Conservation (phyloP, 768 basidiomycete species). For the Pleurotus citrinopileatus region DNA sequence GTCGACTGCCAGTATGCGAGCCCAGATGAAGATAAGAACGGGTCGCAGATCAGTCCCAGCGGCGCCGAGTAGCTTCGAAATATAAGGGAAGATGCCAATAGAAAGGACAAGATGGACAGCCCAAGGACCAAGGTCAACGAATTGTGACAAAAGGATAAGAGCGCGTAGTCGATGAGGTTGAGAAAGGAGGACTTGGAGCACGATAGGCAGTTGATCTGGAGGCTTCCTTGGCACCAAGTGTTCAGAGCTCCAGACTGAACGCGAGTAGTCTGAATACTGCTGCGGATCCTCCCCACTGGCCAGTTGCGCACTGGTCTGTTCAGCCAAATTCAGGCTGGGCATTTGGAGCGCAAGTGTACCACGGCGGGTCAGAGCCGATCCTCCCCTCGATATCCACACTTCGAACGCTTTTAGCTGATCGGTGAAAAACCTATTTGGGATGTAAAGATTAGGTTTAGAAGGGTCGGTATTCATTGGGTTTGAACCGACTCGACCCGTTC, state of each 20-base stretch:
- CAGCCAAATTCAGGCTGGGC: constrained; percentile 23
- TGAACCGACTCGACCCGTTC: constrained; percentile 9
- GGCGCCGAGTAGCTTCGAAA: constrained; percentile 92
- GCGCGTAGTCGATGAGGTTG: constrained; percentile 95
- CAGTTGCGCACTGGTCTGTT: constrained; percentile 19
- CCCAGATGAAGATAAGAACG: constrained; percentile 98
- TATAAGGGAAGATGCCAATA: constrained; percentile 98
- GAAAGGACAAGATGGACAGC: constrained; percentile 94
- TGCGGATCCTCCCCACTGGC: not conserved
- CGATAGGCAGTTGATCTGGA: constrained; percentile 96
- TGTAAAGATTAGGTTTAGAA: constrained; percentile 64
- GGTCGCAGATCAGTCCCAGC: constrained; percentile 95
- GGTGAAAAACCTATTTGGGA: constrained; percentile 89
- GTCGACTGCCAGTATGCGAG: constrained; percentile 96
- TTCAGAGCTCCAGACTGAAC: constrained; percentile 23
- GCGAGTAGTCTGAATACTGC: constrained; percentile 15
- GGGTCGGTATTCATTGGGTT: constrained; percentile 20
- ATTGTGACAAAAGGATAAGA: constrained; percentile 93
- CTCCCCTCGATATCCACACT: constrained; percentile 96
- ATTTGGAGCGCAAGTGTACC: constrained; percentile 73
- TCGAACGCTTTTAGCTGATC: constrained; percentile 97
- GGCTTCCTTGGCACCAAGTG: constrained; percentile 84
- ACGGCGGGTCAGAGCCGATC: constrained; percentile 74
- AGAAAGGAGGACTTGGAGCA: constrained; percentile 94
- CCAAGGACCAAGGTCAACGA: constrained; percentile 98